These are phyloP conservation scores for Ustilago xerochloae DNA, from an alignment of 1,284 basidiomycete species.

Conservation along the genomic window DNA sequence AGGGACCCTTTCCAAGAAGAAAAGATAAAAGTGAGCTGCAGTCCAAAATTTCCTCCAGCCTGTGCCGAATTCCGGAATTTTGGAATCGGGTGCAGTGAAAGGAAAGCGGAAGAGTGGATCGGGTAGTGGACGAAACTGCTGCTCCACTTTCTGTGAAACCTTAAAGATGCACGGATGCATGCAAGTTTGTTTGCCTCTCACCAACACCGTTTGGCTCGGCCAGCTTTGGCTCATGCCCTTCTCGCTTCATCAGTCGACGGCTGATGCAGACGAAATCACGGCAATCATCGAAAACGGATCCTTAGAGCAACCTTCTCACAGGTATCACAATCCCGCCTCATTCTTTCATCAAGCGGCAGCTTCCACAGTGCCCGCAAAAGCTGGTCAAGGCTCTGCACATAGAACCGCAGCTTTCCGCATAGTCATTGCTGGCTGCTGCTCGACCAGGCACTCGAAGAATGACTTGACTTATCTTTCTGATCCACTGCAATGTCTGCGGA, in stretches of 20 bases:
- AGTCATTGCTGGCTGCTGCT: background rate
- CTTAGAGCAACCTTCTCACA: too few species aligned
- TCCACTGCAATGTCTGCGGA: conserved; percentile 5
- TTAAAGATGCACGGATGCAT: conserved; percentile 19
- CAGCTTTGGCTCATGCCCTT: background rate
- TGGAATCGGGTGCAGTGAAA: background rate
- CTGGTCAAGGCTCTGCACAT: too few species aligned
- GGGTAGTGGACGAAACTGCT: conserved; percentile 20
- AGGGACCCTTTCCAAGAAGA: conserved; percentile 8
- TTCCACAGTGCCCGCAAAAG: too few species aligned
- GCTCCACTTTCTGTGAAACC: background rate
- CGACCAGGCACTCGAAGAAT: background rate
- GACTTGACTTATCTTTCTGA: background rate
- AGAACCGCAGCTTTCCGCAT: too few species aligned
- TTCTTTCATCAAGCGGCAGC: too few species aligned
- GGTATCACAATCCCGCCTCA: too few species aligned
- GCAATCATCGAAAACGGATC: too few species aligned
- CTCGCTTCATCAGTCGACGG: background rate
- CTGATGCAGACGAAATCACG: too few species aligned
- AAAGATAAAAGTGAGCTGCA: conserved; percentile 18
- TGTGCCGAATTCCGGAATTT: conserved; percentile 7
- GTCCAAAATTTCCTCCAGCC: conserved; percentile 10
- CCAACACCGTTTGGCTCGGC: background rate
- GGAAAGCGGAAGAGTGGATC: background rate
- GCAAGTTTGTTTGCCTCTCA: background rate